Conservation (phyloP, 23 red algal species). For the Gracilaria domingensis region DNA sequence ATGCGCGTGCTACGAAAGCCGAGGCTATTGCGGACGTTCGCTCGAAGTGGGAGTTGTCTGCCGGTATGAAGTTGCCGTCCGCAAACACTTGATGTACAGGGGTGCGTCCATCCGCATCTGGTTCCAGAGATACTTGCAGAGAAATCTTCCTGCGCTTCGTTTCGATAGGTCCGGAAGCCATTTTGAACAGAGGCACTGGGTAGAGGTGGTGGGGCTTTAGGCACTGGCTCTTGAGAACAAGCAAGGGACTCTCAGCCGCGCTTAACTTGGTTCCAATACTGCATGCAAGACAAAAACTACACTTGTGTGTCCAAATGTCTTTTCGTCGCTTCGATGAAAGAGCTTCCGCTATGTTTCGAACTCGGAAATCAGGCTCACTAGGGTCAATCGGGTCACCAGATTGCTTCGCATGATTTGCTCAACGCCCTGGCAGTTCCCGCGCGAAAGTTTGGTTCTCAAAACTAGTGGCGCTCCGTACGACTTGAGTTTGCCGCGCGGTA, state of each 20-base stretch:
- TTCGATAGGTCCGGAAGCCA: neutral
- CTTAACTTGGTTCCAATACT: no score
- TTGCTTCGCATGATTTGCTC: no score
- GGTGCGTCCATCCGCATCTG: constrained; percentile 50
- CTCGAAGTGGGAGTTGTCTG: constrained; percentile 57
- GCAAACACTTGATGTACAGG: constrained; percentile 68
- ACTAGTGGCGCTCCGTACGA: no score
- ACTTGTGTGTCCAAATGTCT: no score
- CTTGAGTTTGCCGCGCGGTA: no score
- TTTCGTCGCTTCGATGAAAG: no score
- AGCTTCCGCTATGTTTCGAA: no score
- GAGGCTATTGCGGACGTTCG: constrained; percentile 65
- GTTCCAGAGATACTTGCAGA: constrained; percentile 70
- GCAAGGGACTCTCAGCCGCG: neutral
- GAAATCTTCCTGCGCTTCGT: constrained; percentile 33
- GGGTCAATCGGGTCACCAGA: no score
- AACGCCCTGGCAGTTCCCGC: no score
- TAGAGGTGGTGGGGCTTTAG: neutral
- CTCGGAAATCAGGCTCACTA: no score
- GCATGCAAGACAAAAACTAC: no score
- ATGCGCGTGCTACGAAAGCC: constrained; percentile 62
- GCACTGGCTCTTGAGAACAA: neutral
- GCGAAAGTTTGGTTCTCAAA: no score
- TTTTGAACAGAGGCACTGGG: neutral
- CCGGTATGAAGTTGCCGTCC: constrained; percentile 67